Conservation (phyloP, 768 basidiomycete genomes). For the Chlorophyllum brunneum region DNA sequence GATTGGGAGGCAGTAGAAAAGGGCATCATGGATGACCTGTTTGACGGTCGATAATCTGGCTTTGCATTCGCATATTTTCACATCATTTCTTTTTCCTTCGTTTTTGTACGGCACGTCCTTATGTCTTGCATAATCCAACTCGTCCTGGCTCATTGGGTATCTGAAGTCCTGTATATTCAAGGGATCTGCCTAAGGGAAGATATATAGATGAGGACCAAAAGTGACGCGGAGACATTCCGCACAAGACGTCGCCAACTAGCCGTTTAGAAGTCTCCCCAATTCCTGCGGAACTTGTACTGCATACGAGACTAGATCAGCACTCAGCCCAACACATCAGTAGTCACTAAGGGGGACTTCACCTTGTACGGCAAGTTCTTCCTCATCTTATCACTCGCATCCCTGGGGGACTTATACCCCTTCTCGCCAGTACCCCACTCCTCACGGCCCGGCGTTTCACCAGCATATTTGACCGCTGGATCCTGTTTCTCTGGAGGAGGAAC, state of each 20-base stretch:
- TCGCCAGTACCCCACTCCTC: slow-evolving; percentile 72
- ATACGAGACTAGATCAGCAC: slow-evolving; percentile 52
- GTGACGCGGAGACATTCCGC: background rate
- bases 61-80: background rate
- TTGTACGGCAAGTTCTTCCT: slow-evolving; percentile 87
- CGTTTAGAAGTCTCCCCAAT: slow-evolving; percentile 79
- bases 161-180: background rate
- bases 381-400: slow-evolving; percentile 70
- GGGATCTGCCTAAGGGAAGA: slow-evolving; percentile 1
- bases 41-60: slow-evolving; percentile 61
- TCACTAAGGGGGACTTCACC: slow-evolving; percentile 38
- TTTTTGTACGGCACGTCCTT: background rate
- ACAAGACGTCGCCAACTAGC: background rate
- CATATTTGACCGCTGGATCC: slow-evolving; percentile 62
- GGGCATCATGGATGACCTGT: slow-evolving; percentile 82
- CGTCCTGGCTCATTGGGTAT: background rate
- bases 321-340: slow-evolving; percentile 20
- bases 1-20: slow-evolving; percentile 91
- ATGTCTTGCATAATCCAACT: background rate
- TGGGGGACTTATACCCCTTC: slow-evolving; percentile 70
- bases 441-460: slow-evolving; percentile 51
- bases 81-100: background rate
- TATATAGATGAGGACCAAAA: slow-evolving; percentile 1
- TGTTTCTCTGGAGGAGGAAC: slow-evolving; percentile 62
- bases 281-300: slow-evolving; percentile 89